Evolutionary conservation across 2,329 filamentous ascomycete species (phyloP), one percentile per base, ranked within the genome.

Genomic region (Penicillium carneum): DNA sequence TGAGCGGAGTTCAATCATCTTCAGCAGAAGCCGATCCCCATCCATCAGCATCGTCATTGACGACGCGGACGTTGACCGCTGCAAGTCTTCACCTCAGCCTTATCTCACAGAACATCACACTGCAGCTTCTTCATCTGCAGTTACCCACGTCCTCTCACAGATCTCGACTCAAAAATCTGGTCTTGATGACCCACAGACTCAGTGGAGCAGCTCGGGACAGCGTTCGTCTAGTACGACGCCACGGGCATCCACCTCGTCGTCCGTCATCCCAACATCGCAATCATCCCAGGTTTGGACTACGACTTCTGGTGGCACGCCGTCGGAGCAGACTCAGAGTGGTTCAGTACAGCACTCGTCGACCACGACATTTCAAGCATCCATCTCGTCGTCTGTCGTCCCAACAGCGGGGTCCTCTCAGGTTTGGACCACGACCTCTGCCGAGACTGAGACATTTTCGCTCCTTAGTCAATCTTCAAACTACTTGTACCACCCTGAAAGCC

Each of bases 1-100:
- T 1, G 65, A 72, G 23, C 69, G 74, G 7, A 69, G 69, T 31
- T 72, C 68, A 11, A 43, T 74, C 29, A 75, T 75, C 71, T 73
- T 73, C 52, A 69, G 67, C 50, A 67, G 66, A 10, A 72, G 67
- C 23, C 60, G 61, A 14, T 69, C 75, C 26, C 68, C 70, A 9
- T 71, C 71, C 18, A 41, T 71, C 18, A 57, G 67, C 5, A 72
- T 61, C 16, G 36, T 67, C 34, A 47, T 67, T 5, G 62, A 70
- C 6, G 60, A 64, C 16, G 29, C 34, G 16, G 43, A 31, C 4
- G 46, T 18, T 42, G 46, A 29, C 38, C 36, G 7, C 49, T 41
- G 11, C 36, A 42, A 31, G 36, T 41, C 14, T 42, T n/a, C 46
- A 31, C 8, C 50, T 14, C 45, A 57, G 41, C 26, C 55, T n/a